Evolutionary conservation across 2,329 filamentous ascomycete genomes (phyloP).

Genomic region (Fusarium caatingaense): DNA sequence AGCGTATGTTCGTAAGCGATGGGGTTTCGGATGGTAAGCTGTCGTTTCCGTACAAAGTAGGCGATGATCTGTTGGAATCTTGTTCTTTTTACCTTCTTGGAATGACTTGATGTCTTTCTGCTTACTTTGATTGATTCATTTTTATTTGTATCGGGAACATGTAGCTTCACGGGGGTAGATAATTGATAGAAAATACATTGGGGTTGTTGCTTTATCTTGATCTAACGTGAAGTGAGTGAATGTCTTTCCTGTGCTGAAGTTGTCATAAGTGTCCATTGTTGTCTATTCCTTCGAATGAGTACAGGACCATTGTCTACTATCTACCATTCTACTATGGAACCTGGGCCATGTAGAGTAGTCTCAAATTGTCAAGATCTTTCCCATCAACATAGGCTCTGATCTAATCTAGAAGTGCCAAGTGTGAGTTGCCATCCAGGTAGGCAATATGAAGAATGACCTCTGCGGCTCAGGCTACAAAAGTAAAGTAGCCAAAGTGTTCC

Average conservation of each 20-base stretch:
- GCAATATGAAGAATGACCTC: no score
- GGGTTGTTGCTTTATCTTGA: background rate
- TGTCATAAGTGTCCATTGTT: background rate
- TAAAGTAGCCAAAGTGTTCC: no score
- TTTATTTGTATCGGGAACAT: constrained; percentile 12
- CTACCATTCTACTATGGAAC: background rate
- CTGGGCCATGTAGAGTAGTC: background rate
- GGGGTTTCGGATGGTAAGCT: constrained; percentile 21
- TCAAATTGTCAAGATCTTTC: background rate
- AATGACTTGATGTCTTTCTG: constrained; percentile 26
- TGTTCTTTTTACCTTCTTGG: constrained; percentile 14
- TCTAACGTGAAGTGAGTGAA: background rate
- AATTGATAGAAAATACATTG: constrained; percentile 35
- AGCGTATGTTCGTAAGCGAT: constrained; percentile 40
- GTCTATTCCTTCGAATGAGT: background rate
- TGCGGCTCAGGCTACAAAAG: no score
- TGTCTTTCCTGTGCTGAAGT: background rate
- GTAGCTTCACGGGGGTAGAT: constrained; percentile 18
- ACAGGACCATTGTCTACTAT: background rate
- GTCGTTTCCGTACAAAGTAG: background rate
- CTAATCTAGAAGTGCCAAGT: background rate
- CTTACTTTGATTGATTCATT: constrained; percentile 1
- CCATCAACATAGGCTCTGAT: background rate
- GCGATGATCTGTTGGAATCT: background rate
- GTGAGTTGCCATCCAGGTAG: no score